Evolutionary conservation across 495 filamentous ascomycete species (phyloP).

Genomic region (Penicillium canariense): DNA sequence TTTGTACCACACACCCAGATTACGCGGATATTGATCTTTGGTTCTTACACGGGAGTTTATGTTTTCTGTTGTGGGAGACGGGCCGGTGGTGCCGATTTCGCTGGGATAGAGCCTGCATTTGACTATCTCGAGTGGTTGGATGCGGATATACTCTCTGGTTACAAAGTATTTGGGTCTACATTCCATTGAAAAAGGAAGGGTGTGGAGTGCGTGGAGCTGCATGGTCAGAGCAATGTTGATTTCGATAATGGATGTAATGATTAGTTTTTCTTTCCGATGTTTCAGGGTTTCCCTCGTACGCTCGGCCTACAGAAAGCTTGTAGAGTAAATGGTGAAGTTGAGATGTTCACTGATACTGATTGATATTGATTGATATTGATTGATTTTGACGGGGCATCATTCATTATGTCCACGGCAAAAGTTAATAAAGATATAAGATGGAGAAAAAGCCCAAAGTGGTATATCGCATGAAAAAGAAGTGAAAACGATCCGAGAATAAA

Average conservation of each 20-base stretch:
- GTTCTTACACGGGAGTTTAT: conserved; percentile 1
- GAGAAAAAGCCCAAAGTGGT: conserved; percentile 21
- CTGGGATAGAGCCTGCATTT: neutral
- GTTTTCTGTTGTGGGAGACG: neutral
- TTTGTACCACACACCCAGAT: conserved; percentile 15
- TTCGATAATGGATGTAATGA: conserved; percentile 40
- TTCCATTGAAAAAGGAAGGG: conserved; percentile 11
- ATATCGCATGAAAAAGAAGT: conserved; percentile 26
- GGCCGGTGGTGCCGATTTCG: neutral
- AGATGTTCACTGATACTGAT: neutral
- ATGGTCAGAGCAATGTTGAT: conserved; percentile 26
- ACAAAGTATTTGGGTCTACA: neutral
- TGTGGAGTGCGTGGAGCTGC: conserved; percentile 17
- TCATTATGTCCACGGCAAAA: conserved; percentile 25
- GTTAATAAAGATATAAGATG: conserved; percentile 13
- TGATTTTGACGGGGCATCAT: conserved; percentile 19
- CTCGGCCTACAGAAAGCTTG: neutral
- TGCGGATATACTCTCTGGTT: neutral
- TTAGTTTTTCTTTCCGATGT: conserved; percentile 18
- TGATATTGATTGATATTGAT: neutral
- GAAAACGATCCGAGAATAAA: conserved; percentile 5
- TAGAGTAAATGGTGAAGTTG: neutral
- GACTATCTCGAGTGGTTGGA: neutral
- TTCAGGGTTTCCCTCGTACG: neutral
- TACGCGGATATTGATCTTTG: conserved; percentile 16